These are phyloP conservation scores for Neonectria ditissima DNA, from an alignment of 2,329 filamentous ascomycete species.

Conservation along the genomic window DNA sequence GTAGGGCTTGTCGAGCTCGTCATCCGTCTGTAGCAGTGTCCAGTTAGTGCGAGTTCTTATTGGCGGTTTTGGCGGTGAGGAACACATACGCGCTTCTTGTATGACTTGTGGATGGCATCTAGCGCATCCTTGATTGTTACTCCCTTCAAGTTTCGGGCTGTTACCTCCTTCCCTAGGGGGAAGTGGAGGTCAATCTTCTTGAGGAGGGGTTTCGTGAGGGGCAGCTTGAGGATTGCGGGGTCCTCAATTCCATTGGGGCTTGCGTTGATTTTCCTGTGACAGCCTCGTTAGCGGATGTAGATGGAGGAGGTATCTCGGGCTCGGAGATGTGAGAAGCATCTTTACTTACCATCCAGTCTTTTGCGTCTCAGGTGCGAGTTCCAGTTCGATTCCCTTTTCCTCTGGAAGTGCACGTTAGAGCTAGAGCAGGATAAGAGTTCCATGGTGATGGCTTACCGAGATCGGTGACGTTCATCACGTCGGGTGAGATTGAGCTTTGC, in stretches of 20 bases:
- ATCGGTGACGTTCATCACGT: conserved; percentile 81
- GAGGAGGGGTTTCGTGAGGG: conserved; percentile 82
- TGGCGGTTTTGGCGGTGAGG: background rate
- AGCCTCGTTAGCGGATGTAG: conserved; percentile 24
- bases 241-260: conserved; percentile 84
- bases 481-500: conserved; percentile 77
- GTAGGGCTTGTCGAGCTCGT: conserved; percentile 89
- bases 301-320: background rate
- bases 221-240: conserved; percentile 83
- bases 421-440: background rate
- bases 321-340: background rate
- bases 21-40: conserved; percentile 74
- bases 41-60: conserved; percentile 12
- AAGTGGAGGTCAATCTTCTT: conserved; percentile 97
- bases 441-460: conserved; percentile 72
- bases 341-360: conserved; percentile 83
- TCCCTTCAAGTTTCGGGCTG: conserved; percentile 90
- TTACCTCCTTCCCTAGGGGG: conserved; percentile 87
- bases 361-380: conserved; percentile 85
- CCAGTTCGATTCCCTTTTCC: conserved; percentile 76
- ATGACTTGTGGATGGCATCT: conserved; percentile 95
- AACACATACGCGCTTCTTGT: conserved; percentile 88
- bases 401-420: conserved; percentile 63
- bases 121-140: conserved; percentile 97
- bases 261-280: conserved; percentile 89